Conservation (phyloP, 129 eudicot species). For the Arctium minus region DNA sequence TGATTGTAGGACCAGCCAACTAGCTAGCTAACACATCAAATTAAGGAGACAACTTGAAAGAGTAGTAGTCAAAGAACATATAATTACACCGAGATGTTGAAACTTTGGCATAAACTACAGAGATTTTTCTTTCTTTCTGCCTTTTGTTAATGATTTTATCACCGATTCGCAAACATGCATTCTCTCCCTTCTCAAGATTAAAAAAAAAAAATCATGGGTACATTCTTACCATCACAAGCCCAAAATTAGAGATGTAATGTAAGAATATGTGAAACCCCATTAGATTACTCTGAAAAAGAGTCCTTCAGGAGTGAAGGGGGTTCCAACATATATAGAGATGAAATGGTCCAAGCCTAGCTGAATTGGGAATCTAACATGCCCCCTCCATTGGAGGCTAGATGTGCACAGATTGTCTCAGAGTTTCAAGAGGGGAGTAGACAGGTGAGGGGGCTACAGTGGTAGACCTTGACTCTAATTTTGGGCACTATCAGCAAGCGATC, state of each 20-base stretch:
- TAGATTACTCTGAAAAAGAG: no score
- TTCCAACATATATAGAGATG: not conserved
- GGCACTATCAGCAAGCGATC: not conserved
- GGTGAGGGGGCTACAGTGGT: not conserved
- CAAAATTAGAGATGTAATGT: no score
- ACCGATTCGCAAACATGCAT: no score
- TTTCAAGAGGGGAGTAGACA: not conserved
- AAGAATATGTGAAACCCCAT: no score
- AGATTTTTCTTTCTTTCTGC: not conserved
- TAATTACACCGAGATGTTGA: constrained; percentile 1
- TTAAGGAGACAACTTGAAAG: constrained; percentile 20
- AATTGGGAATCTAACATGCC: not conserved
- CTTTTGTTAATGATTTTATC: not conserved
- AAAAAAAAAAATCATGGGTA: not conserved
- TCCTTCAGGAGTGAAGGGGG: not conserved
- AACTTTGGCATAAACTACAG: not conserved
- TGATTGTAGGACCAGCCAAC: constrained; percentile 19
- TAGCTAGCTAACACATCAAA: constrained; percentile 26
- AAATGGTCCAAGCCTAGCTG: not conserved
- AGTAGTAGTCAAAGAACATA: not conserved
- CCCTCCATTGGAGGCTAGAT: not conserved
- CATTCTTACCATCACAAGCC: no score
- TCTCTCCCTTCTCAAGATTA: not conserved
- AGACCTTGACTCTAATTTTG: not conserved
- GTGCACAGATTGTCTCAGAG: not conserved